phyloP scores from a whole-genome alignment of 306 rosid species.

The Fragaria iinumae region DNA sequence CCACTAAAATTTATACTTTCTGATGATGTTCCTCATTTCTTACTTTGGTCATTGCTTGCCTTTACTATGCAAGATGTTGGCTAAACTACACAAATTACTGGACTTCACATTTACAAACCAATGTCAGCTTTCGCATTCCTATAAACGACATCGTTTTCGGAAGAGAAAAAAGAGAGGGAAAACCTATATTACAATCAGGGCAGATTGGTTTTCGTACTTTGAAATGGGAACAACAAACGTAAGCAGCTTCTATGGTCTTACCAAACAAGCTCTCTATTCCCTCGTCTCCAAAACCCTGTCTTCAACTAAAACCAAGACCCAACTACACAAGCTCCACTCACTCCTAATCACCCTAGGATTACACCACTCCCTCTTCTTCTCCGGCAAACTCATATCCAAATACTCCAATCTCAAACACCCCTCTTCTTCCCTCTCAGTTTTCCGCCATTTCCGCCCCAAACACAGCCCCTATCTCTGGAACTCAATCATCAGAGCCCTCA shows the following conservation, averaged over 20 bases:
- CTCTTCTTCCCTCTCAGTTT: constrained; percentile 29
- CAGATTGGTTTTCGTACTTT: too few relatives aligned
- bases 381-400: constrained; percentile 36
- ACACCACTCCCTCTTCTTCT: constrained; percentile 21
- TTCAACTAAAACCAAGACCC: constrained; percentile 12
- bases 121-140: too few relatives aligned
- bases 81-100: too few relatives aligned
- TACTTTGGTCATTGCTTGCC: too few relatives aligned
- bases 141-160: too few relatives aligned
- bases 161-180: too few relatives aligned
- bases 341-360: constrained; percentile 26
- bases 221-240: constrained; percentile 17
- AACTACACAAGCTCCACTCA: constrained; percentile 29
- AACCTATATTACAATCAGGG: too few relatives aligned
- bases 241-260: neutral
- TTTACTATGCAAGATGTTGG: neutral
- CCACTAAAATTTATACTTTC: too few relatives aligned
- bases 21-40: too few relatives aligned
- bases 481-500: constrained; percentile 36
- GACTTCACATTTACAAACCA: too few relatives aligned
- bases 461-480: constrained; percentile 32
- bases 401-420: constrained; percentile 33
- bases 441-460: constrained; percentile 25
- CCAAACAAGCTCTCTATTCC: constrained; percentile 9
- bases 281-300: constrained; percentile 23